A percentile compares a stretch with the other conserved stretches of the same genome.
These are phyloP conservation scores for Vicia faba DNA, from an alignment of 306 rosid genomes.

Conservation along the genomic window DNA sequence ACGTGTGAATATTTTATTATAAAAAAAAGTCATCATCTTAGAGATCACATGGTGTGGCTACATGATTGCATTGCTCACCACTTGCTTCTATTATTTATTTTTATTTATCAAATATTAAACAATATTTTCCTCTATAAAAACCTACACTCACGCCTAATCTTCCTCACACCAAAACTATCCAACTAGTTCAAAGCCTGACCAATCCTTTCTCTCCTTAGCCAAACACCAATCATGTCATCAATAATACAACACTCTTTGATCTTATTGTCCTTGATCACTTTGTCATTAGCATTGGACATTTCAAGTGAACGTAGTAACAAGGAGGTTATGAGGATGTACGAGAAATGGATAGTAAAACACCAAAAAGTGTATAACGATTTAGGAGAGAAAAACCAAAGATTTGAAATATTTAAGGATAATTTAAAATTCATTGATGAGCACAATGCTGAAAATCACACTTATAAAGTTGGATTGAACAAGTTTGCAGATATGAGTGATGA, in stretches of 20 bases:
- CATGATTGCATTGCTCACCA: neutral
- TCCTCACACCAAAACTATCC: constrained; percentile 21
- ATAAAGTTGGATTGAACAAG: constrained; percentile 68
- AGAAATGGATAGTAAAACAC: constrained; percentile 65
- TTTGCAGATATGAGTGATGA: constrained; percentile 82
- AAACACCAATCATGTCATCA: constrained; percentile 43
- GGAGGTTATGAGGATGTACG: constrained; percentile 59
- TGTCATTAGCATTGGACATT: constrained; percentile 32
- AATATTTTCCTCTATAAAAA: constrained; percentile 35
- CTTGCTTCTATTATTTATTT: constrained; percentile 15
- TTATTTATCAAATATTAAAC: constrained; percentile 31
- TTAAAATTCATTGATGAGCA: constrained; percentile 68
- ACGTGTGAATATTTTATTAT: no score
- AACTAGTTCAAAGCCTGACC: no score
- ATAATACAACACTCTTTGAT: constrained; percentile 37
- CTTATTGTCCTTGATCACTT: constrained; percentile 42
- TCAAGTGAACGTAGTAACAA: constrained; percentile 42
- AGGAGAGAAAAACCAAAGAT: constrained; percentile 68
- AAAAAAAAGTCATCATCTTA: no score
- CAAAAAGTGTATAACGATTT: constrained; percentile 64
- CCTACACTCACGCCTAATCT: neutral
- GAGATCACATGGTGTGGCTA: no score
- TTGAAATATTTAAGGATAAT: constrained; percentile 73
- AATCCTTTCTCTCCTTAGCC: neutral
- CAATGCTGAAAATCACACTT: constrained; percentile 57